Evolutionary conservation across 306 rosid species (phyloP).

Genomic region (Malus orientalis): DNA sequence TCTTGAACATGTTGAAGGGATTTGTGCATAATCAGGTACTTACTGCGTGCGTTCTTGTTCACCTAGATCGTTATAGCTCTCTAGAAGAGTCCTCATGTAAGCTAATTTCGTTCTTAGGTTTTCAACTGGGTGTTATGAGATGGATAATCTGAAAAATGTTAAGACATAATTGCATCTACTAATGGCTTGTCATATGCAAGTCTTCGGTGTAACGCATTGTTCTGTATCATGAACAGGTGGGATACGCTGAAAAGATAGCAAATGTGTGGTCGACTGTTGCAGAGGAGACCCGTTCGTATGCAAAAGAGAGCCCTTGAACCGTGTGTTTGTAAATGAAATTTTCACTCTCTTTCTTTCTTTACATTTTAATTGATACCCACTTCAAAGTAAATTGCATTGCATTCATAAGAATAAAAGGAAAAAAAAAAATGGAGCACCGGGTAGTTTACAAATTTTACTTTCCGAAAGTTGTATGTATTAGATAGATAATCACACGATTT

Average conservation of each 20-base stretch:
- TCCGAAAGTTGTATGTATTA: conserved; percentile 18
- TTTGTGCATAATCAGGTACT: conserved; percentile 85
- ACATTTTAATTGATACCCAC: conserved; percentile 9
- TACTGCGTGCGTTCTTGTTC: background rate
- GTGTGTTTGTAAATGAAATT: conserved; percentile 28
- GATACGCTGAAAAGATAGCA: conserved; percentile 91
- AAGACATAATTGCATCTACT: background rate
- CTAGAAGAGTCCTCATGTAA: background rate
- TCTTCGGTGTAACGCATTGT: background rate
- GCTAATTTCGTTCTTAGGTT: background rate
- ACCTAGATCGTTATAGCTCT: background rate
- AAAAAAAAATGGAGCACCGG: conserved; percentile 1
- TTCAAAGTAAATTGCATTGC: conserved; percentile 17
- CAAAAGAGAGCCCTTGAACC: conserved; percentile 45
- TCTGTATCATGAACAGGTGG: conserved; percentile 43
- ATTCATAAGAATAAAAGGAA: conserved; percentile 14
- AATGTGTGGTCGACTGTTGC: conserved; percentile 82
- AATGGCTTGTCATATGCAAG: background rate
- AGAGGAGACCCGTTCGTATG: conserved; percentile 67
- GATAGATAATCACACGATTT: conserved; percentile 6
- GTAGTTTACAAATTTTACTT: conserved; percentile 12
- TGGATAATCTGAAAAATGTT: background rate
- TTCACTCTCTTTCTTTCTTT: background rate
- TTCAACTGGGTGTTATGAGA: too few species aligned
- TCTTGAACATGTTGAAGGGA: conserved; percentile 82